Conservation (phyloP, 2,329 filamentous ascomycete species). For the Colletotrichum sp. region DNA sequence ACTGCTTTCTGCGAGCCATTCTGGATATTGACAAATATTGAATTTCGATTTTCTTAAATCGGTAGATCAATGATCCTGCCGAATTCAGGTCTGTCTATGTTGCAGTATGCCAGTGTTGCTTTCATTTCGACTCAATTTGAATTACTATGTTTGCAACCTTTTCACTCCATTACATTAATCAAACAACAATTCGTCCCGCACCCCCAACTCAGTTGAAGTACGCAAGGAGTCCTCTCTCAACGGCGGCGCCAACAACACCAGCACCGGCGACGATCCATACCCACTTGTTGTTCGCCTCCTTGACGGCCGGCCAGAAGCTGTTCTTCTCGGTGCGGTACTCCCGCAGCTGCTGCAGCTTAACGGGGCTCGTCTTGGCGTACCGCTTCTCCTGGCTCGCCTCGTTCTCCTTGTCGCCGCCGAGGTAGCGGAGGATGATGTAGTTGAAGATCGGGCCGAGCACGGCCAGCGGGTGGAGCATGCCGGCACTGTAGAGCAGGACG, state of each 20-base stretch:
- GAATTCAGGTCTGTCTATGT: too few species aligned
- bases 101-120: not conserved
- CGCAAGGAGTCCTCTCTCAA: constrained; percentile 38
- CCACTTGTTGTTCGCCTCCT: constrained; percentile 61
- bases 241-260: constrained; percentile 51
- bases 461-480: constrained; percentile 58
- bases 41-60: too few species aligned
- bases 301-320: constrained; percentile 60
- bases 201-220: not conserved
- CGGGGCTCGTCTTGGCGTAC: constrained; percentile 52
- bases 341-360: constrained; percentile 58
- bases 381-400: constrained; percentile 56
- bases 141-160: not conserved
- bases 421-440: constrained; percentile 61
- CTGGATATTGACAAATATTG: not conserved
- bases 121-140: not conserved
- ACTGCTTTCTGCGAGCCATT: not conserved
- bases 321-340: constrained; percentile 60
- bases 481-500: constrained; percentile 58
- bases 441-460: constrained; percentile 62
- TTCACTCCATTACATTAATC: not conserved
- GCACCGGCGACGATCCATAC: constrained; percentile 55
- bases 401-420: constrained; percentile 61
- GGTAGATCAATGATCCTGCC: too few species aligned
- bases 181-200: not conserved